Conservation (phyloP, 768 basidiomycete species). For the Pholiota conissans region DNA sequence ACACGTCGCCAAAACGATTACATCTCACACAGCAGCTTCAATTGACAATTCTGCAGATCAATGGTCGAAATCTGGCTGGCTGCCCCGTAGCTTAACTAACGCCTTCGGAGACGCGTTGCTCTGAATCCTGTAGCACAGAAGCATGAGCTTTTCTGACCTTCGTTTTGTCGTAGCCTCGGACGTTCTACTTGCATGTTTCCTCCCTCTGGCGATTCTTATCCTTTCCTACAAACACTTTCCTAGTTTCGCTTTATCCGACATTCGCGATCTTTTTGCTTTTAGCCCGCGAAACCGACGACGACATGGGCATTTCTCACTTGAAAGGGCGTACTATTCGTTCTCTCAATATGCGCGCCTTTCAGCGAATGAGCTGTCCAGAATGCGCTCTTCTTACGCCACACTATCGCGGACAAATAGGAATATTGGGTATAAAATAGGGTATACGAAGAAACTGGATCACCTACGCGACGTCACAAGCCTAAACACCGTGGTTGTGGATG, state of each 20-base stretch:
- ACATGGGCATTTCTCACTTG: constrained; percentile 41
- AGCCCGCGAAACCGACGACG: constrained; percentile 16
- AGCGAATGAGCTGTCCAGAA: constrained; percentile 36
- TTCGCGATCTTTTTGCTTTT: constrained; percentile 28
- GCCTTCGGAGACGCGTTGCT: no score
- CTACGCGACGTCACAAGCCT: constrained; percentile 39
- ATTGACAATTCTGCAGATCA: no score
- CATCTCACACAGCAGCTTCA: no score
- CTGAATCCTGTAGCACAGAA: no score
- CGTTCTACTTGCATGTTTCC: constrained; percentile 34
- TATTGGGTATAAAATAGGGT: constrained; percentile 51
- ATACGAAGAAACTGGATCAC: constrained; percentile 50
- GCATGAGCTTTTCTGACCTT: constrained; percentile 18
- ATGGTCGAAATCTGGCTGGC: no score
- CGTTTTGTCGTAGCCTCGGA: constrained; percentile 31
- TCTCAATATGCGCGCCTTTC: constrained; percentile 42
- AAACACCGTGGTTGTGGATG: constrained; percentile 37
- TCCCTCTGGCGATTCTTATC: constrained; percentile 37
- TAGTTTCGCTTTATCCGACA: constrained; percentile 25
- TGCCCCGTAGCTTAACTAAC: no score
- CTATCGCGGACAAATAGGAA: constrained; percentile 47
- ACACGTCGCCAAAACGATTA: no score
- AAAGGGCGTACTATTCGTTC: constrained; percentile 44
- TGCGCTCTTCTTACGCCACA: constrained; percentile 43
- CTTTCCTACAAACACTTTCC: constrained; percentile 27